Conservation (phyloP, 2,329 filamentous ascomycete genomes). For the Hypoxylon sp. region DNA sequence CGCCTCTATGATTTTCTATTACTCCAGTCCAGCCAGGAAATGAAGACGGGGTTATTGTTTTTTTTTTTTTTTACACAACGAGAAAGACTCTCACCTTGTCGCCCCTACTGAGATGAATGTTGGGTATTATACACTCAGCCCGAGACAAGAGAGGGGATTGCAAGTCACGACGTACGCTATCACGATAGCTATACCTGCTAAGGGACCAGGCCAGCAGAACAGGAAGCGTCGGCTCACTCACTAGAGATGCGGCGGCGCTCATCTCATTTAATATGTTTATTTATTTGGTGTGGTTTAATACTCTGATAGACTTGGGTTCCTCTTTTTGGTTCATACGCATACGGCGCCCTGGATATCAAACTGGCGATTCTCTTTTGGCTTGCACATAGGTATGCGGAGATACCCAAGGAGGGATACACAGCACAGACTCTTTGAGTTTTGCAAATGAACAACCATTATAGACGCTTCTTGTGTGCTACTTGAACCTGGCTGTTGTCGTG, state of each 20-base stretch:
- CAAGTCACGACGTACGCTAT: neutral
- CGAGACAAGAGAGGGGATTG: neutral
- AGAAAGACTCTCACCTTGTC: neutral
- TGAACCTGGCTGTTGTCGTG: too few relatives aligned
- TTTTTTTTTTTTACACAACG: too few relatives aligned
- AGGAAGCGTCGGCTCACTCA: neutral
- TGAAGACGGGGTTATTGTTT: too few relatives aligned
- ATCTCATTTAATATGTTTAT: too few relatives aligned
- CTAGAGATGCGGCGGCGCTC: neutral
- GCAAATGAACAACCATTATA: neutral
- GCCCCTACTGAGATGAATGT: neutral
- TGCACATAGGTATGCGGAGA: neutral
- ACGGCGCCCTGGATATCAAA: neutral
- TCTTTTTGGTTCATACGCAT: neutral
- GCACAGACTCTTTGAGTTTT: neutral
- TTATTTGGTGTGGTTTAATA: too few relatives aligned
- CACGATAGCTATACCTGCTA: neutral
- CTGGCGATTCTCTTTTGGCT: neutral
- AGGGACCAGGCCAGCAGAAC: neutral
- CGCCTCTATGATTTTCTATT: neutral
- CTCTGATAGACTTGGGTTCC: neutral
- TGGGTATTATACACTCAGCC: neutral
- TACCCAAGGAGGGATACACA: neutral
- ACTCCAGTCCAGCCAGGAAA: neutral
- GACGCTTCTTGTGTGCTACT: neutral